Base-by-base conservation (phyloP, 2,329 filamentous ascomycete genomes). In the Calonectria pteridis region DNA sequence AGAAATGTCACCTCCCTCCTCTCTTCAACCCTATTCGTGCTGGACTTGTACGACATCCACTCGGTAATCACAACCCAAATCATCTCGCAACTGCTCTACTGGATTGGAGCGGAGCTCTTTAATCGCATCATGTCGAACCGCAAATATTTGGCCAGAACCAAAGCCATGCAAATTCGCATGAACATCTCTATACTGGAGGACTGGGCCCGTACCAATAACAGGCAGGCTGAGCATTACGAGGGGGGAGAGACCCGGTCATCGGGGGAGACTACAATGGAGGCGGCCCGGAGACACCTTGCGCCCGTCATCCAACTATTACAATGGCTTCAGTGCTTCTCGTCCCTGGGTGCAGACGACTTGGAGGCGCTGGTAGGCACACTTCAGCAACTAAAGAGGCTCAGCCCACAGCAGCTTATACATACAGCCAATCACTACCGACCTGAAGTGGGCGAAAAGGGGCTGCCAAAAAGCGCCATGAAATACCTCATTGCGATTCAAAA, bases 101-200 rank as follows among this genome's bases (percentile, higher is more conserved):
- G 97, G 97, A 90, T 99, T 20, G 94, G 96, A 9, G 95, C 96
- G 0, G 97, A 99, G 85, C 91, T 98, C 11, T 99, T 99, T 87
- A 99, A 99, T 84, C 94, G 96, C 72, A 94, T 99, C 84, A 98
- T 99, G 94, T 96, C 94, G 35, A 98, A 97, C 81, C 92, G 95
- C 77, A 96, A 96, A 83, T 99, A 98, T 81, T 89, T 99, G 13
- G 96, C 97, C 7, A 91, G 97, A 67, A 99, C 97, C 23, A 99
- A 99, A 84, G 97, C 97, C 4, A 99, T 99, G 97, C 97, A 99
- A 84, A 98, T 99, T 79, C 94, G 97, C 77, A 98, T 99, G 96
- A 99, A 99, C 83, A 92, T 99, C 9, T 98, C 97, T 0, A 93
- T 93, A 10, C 87, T 99, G 26, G 97, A 99, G 84, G 97, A 99